Percentiles rank a stretch among this genome's conserved stretches.
Conservation (phyloP, 108 stramenopile genomes). For the Skeletonema grethae region DNA sequence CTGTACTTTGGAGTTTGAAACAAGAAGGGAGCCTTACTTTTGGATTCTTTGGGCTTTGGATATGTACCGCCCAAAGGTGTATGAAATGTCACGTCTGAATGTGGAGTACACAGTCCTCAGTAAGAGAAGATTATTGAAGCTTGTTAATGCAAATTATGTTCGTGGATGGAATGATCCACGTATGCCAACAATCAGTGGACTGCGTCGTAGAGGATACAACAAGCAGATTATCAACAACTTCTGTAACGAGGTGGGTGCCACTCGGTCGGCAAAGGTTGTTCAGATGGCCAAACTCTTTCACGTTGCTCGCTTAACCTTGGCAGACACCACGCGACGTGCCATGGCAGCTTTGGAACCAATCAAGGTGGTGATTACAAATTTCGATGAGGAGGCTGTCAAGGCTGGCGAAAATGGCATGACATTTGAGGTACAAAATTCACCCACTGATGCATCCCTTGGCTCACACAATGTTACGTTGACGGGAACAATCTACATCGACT, state of each 20-base stretch:
- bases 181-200: conserved; percentile 96
- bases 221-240: conserved; percentile 92
- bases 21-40: conserved; percentile 95
- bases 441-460: conserved; percentile 84
- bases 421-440: conserved; percentile 82
- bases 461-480: conserved; percentile 84
- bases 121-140: conserved; percentile 95
- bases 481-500: conserved; percentile 85
- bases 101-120: conserved; percentile 93
- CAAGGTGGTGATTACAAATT: conserved; percentile 79
- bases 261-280: conserved; percentile 91
- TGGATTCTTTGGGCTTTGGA: conserved; percentile 98
- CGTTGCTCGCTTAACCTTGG: conserved; percentile 63
- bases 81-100: conserved; percentile 93
- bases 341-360: conserved; percentile 94
- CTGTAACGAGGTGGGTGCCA: conserved; percentile 96
- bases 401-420: conserved; percentile 50
- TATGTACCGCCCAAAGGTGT: conserved; percentile 94
- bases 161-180: conserved; percentile 99
- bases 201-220: conserved; percentile 96
- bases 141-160: conserved; percentile 79
- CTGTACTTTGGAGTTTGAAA: conserved; percentile 99
- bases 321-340: conserved; percentile 75
- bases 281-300: conserved; percentile 85
- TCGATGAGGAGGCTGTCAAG: conserved; percentile 56